phyloP scores from a whole-genome alignment of 2,329 filamentous ascomycete genomes.

The Xylogone sp. region DNA sequence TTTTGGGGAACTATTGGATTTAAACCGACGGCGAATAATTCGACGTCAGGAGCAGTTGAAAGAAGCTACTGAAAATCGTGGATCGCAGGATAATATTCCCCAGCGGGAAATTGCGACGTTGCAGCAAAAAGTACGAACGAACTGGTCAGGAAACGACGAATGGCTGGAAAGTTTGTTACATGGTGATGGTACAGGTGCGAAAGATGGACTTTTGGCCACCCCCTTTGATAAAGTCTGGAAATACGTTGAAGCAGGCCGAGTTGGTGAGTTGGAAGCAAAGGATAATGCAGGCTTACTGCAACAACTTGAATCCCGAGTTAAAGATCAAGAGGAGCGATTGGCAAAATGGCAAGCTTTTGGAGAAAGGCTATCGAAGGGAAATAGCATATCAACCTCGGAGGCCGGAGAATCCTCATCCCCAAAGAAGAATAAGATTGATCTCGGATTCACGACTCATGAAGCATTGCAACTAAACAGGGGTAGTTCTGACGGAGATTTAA shows the following conservation, averaged over 20 bases:
- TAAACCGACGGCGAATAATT: slow-evolving; percentile 57
- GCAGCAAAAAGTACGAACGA: slow-evolving; percentile 59
- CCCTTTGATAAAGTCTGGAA: slow-evolving; percentile 71
- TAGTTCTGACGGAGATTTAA: slow-evolving; percentile 22
- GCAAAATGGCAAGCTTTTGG: slow-evolving; percentile 71
- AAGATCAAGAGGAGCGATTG: slow-evolving; percentile 63
- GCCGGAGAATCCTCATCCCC: background rate
- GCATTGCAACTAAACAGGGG: slow-evolving; percentile 38
- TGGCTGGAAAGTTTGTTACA: slow-evolving; percentile 71
- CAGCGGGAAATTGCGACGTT: slow-evolving; percentile 38
- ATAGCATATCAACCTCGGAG: slow-evolving; percentile 17
- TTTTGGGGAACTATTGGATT: slow-evolving; percentile 60
- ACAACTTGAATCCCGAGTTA: slow-evolving; percentile 66
- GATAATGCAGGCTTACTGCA: slow-evolving; percentile 53
- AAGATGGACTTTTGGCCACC: slow-evolving; percentile 60
- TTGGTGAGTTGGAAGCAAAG: slow-evolving; percentile 51
- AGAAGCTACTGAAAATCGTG: slow-evolving; percentile 25
- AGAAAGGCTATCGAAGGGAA: slow-evolving; percentile 24
- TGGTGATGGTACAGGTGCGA: slow-evolving; percentile 54
- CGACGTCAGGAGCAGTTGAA: slow-evolving; percentile 46
- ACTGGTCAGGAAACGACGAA: slow-evolving; percentile 74
- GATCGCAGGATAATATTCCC: slow-evolving; percentile 12
- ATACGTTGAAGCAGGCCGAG: slow-evolving; percentile 55
- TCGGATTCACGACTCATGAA: slow-evolving; percentile 52
- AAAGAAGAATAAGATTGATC: slow-evolving; percentile 36